phyloP scores from a whole-genome alignment of 2,329 filamentous ascomycete genomes.

The Beauveria sp. region DNA sequence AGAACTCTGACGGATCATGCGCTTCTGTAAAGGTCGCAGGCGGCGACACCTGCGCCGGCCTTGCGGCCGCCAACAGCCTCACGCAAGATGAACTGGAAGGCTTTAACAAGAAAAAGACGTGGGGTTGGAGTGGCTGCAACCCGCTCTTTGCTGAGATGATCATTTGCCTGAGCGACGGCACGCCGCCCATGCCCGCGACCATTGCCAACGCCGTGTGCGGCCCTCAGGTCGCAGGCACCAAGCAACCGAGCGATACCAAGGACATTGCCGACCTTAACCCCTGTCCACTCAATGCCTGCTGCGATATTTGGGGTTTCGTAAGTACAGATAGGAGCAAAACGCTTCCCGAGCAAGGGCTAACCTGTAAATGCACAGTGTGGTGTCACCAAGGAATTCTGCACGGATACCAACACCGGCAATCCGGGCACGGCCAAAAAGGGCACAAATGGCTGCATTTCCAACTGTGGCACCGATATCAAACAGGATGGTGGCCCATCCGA shows the following conservation, averaged over 20 bases:
- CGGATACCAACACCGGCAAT: slow-evolving; percentile 4
- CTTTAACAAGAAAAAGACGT: slow-evolving; percentile 21
- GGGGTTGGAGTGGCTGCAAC: slow-evolving; percentile 18
- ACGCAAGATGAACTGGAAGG: slow-evolving; percentile 14
- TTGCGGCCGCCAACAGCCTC: slow-evolving; percentile 19
- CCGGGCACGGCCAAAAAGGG: slow-evolving; percentile 10
- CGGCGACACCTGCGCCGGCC: slow-evolving; percentile 24
- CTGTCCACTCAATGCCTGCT: slow-evolving; percentile 23
- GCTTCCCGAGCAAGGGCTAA: too few species aligned
- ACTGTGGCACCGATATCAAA: background rate
- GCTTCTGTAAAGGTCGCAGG: slow-evolving; percentile 23
- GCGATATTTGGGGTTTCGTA: slow-evolving; percentile 27
- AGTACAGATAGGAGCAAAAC: too few species aligned
- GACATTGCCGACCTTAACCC: slow-evolving; percentile 20
- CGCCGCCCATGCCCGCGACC: slow-evolving; percentile 16
- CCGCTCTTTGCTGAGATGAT: slow-evolving; percentile 10
- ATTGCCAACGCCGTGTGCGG: slow-evolving; percentile 18
- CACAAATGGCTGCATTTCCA: slow-evolving; percentile 12
- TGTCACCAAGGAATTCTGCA: slow-evolving; percentile 31
- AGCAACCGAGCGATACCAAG: slow-evolving; percentile 10
- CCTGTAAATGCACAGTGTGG: slow-evolving; percentile 24
- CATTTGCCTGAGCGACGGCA: slow-evolving; percentile 18
- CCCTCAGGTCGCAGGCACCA: slow-evolving; percentile 18
- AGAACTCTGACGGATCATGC: slow-evolving; percentile 28
- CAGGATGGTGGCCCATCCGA: slow-evolving; percentile 6